phyloP scores from a whole-genome alignment of 768 basidiomycete genomes.

The Hydnum rufescens region DNA sequence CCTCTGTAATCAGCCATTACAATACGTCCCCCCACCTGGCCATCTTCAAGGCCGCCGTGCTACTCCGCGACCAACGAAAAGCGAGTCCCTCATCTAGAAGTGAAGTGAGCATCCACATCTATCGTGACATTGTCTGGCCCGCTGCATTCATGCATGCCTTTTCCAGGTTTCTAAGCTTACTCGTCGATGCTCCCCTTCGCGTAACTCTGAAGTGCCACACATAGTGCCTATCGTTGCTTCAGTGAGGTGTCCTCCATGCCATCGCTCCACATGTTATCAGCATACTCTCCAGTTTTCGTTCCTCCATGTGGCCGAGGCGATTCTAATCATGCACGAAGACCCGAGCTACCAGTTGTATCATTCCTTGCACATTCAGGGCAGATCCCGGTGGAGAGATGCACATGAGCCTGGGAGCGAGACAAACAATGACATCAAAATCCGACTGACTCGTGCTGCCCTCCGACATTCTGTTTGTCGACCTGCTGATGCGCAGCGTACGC shows the following conservation, averaged over 20 bases:
- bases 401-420: not conserved
- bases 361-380: not conserved
- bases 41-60: not conserved
- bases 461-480: not conserved
- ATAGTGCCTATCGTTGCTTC: not conserved
- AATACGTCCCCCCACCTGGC: not conserved
- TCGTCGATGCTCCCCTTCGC: not conserved
- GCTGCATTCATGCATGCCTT: not conserved
- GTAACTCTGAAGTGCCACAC: not conserved
- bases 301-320: not conserved
- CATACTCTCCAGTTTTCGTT: not conserved
- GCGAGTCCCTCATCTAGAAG: not conserved
- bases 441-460: not conserved
- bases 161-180: not conserved
- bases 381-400: not conserved
- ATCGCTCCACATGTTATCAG: not conserved
- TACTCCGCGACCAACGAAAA: not conserved
- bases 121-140: not conserved
- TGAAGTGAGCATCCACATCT: not conserved
- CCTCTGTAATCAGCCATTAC: not conserved
- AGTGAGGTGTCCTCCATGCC: not conserved
- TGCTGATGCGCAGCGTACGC: not conserved
- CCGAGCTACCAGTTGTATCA: not conserved
- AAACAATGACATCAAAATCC: not conserved
- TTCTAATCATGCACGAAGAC: not conserved